Evolutionary conservation across 345 rosid genomes (phyloP).

Genomic region (Jatropha curcas): DNA sequence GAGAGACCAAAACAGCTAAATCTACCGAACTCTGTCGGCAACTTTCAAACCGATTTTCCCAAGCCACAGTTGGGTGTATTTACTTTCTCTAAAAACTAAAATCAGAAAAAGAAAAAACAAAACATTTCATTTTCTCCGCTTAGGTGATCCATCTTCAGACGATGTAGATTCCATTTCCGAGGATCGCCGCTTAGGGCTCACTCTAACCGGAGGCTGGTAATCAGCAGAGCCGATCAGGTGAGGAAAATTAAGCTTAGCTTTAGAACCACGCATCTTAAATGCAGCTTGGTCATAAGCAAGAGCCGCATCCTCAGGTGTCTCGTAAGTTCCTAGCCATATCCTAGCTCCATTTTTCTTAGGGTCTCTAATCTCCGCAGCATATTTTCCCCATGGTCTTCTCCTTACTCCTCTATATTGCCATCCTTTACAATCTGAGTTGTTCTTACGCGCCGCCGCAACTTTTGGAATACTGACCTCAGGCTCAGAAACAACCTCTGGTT

Average conservation of each 20-base stretch:
- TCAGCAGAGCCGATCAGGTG: conserved; percentile 32
- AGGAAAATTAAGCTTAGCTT: conserved; percentile 43
- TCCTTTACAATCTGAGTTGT: not conserved
- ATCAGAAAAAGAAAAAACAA: not conserved
- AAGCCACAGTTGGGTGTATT: not conserved
- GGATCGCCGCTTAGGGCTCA: conserved; percentile 44
- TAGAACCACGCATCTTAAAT: conserved; percentile 35
- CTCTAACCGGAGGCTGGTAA: conserved; percentile 41
- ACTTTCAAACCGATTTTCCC: no score
- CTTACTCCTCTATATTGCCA: conserved; percentile 31
- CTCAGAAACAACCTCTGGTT: no score
- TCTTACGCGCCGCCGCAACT: not conserved
- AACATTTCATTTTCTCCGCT: conserved; percentile 6
- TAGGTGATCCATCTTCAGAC: not conserved
- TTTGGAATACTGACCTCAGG: not conserved
- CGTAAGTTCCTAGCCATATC: conserved; percentile 71
- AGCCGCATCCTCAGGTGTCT: conserved; percentile 59
- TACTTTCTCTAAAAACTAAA: no score
- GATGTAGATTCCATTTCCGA: conserved; percentile 18
- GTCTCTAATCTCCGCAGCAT: conserved; percentile 69
- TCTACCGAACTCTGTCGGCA: no score
- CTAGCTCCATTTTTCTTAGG: conserved; percentile 66
- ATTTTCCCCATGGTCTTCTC: conserved; percentile 71
- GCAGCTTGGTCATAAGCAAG: conserved; percentile 38
- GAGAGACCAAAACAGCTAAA: no score